Percentiles rank a stretch among this genome's conserved stretches.
phyloP scores from a whole-genome alignment of 1,284 basidiomycete species.

The Blastosporella zonata region DNA sequence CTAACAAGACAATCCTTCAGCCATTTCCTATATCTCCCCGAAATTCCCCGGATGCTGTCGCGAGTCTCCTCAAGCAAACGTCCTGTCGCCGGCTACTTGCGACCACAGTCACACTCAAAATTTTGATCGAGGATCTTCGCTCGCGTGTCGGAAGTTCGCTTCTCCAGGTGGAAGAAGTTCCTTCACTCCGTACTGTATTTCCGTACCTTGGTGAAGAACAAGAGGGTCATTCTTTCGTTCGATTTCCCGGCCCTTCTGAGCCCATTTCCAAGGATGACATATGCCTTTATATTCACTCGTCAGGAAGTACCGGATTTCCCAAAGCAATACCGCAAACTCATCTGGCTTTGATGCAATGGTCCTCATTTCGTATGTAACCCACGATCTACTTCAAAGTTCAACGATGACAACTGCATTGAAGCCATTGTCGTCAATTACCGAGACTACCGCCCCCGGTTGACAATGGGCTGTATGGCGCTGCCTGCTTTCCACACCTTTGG shows the following conservation, averaged over 20 bases:
- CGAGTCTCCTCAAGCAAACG: slow-evolving; percentile 27
- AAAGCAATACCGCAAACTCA: slow-evolving; percentile 24
- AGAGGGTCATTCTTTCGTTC: slow-evolving; percentile 22
- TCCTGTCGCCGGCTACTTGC: slow-evolving; percentile 29
- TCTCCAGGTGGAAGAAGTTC: slow-evolving; percentile 25
- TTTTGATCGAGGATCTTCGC: slow-evolving; percentile 25
- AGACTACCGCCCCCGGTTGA: not conserved
- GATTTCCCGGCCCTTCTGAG: slow-evolving; percentile 15
- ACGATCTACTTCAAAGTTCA: no score
- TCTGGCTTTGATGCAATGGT: slow-evolving; percentile 14
- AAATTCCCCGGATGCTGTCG: slow-evolving; percentile 29
- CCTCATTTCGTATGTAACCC: not conserved
- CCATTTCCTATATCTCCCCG: slow-evolving; percentile 33
- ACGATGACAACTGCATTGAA: not conserved
- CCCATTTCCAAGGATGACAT: slow-evolving; percentile 9
- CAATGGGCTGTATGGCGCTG: slow-evolving; percentile 13
- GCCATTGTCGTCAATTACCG: not conserved
- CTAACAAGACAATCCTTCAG: slow-evolving; percentile 14
- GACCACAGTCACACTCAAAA: slow-evolving; percentile 21
- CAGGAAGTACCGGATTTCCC: slow-evolving; percentile 26
- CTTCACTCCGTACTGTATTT: slow-evolving; percentile 24
- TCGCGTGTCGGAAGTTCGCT: not conserved
- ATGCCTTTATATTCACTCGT: slow-evolving; percentile 23
- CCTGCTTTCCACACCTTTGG: slow-evolving; percentile 20
- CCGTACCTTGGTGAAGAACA: slow-evolving; percentile 31